phyloP scores from a whole-genome alignment of 371 early-diverging fungal genomes.

The Mortierella sp. region DNA sequence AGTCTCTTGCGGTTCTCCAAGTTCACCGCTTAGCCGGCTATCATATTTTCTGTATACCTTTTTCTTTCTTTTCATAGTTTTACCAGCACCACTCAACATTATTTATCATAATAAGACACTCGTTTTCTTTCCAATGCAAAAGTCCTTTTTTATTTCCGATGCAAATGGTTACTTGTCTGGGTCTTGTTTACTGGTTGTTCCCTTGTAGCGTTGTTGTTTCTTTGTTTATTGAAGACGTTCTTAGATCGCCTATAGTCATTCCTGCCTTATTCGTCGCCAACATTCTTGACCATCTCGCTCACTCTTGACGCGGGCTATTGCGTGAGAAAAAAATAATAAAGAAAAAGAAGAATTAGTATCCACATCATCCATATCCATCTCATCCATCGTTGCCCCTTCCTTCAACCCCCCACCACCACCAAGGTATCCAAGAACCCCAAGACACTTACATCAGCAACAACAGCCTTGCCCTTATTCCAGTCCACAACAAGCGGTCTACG shows the following conservation, averaged over 20 bases:
- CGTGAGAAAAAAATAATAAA: not conserved
- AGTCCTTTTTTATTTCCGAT: not conserved
- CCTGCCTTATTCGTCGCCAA: slow-evolving; percentile 30
- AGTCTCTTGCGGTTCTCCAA: not conserved
- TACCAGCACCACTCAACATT: not conserved
- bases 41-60: not conserved
- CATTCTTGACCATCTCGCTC: slow-evolving; percentile 50
- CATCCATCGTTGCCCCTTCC: not conserved
- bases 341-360: not conserved
- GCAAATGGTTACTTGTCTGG: not conserved
- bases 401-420: not conserved
- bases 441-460: slow-evolving; percentile 40
- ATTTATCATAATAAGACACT: not conserved
- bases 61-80: slow-evolving; percentile 2
- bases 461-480: slow-evolving; percentile 57
- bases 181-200: not conserved
- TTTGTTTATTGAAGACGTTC: not conserved
- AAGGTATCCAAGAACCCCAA: not conserved
- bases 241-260: not conserved
- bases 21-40: not conserved
- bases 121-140: not conserved
- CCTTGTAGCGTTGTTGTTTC: not conserved
- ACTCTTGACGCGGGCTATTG: slow-evolving; percentile 42
- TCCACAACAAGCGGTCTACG: slow-evolving; percentile 42
- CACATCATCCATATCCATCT: not conserved